Evolutionary conservation across 306 rosid species (phyloP).

Genomic region (Fragaria ananassa): DNA sequence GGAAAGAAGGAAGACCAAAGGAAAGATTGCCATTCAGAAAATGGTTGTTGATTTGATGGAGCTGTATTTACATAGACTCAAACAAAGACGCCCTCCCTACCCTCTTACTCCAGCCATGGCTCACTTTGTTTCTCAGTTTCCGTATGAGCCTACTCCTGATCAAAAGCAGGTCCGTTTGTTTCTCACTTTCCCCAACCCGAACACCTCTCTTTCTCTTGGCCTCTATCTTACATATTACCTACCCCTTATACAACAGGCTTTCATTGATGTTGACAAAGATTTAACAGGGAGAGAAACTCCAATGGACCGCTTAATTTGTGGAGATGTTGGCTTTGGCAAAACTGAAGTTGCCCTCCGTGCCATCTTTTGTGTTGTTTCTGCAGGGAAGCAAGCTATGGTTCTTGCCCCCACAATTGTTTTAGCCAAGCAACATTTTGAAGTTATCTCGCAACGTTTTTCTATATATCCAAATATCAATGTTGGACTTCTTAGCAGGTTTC

Average conservation of each 20-base stretch:
- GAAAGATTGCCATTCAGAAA: slow-evolving; percentile 91
- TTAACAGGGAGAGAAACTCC: slow-evolving; percentile 83
- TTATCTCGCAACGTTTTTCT: slow-evolving; percentile 78
- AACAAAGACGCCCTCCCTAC: slow-evolving; percentile 80
- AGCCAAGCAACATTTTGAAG: slow-evolving; percentile 91
- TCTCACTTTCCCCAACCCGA: not conserved
- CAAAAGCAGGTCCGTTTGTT: slow-evolving; percentile 54
- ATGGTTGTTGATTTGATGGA: slow-evolving; percentile 99
- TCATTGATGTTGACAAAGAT: slow-evolving; percentile 83
- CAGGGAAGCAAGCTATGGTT: slow-evolving; percentile 95
- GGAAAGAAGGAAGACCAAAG: slow-evolving; percentile 80
- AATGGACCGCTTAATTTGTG: slow-evolving; percentile 93
- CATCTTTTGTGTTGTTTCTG: slow-evolving; percentile 67
- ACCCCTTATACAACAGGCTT: slow-evolving; percentile 50
- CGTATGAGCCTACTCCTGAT: slow-evolving; percentile 78
- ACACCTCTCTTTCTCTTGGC: not conserved
- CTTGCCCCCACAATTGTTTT: slow-evolving; percentile 92
- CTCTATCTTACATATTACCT: not conserved
- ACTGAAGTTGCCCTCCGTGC: slow-evolving; percentile 99
- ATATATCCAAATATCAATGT: slow-evolving; percentile 53
- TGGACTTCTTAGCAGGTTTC: slow-evolving; percentile 92
- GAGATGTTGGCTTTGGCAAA: slow-evolving; percentile 98
- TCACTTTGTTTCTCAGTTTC: slow-evolving; percentile 63
- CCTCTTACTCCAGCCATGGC: slow-evolving; percentile 46
- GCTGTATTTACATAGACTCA: slow-evolving; percentile 80